Evolutionary conservation across 331 rosid species (phyloP).

Genomic region (Erythrophleum ivorense): DNA sequence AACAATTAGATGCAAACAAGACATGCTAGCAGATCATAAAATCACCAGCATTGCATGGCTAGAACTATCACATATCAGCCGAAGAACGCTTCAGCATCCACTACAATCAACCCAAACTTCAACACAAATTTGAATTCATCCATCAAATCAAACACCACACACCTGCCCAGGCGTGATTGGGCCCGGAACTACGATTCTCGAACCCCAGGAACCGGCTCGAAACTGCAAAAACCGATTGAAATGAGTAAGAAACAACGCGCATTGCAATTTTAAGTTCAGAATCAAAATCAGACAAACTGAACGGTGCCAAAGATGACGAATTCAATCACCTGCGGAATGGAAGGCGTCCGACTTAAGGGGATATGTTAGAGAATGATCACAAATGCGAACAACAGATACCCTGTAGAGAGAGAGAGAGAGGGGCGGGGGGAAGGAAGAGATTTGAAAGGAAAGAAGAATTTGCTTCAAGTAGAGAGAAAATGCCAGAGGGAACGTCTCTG

Average conservation of each 20-base stretch:
- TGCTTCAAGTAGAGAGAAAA: constrained; percentile 77
- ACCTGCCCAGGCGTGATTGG: constrained; percentile 90
- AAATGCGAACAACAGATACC: constrained; percentile 50
- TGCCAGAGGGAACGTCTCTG: constrained; percentile 75
- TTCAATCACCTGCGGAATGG: neutral
- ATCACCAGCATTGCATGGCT: neutral
- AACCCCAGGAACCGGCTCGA: constrained; percentile 50
- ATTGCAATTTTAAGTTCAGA: constrained; percentile 32
- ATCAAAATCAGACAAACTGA: constrained; percentile 18
- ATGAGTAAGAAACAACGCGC: constrained; percentile 30
- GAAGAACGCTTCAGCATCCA: too few relatives aligned
- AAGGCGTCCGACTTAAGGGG: constrained; percentile 26
- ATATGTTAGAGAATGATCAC: constrained; percentile 48
- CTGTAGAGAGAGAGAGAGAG: constrained; percentile 4
- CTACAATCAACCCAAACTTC: neutral
- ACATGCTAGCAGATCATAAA: constrained; percentile 33
- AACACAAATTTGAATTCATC: neutral
- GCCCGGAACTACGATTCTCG: constrained; percentile 67
- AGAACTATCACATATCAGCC: constrained; percentile 23
- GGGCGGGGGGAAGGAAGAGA: constrained; percentile 12
- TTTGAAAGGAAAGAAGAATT: constrained; percentile 49
- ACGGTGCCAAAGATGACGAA: constrained; percentile 39
- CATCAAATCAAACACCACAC: constrained; percentile 11
- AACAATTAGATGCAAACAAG: constrained; percentile 25
- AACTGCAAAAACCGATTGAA: constrained; percentile 46